A percentile compares a stretch with the other conserved stretches of the same genome.
These are phyloP conservation scores for Penicillium daleae DNA, from an alignment of 495 filamentous ascomycete genomes.

Conservation along the genomic window DNA sequence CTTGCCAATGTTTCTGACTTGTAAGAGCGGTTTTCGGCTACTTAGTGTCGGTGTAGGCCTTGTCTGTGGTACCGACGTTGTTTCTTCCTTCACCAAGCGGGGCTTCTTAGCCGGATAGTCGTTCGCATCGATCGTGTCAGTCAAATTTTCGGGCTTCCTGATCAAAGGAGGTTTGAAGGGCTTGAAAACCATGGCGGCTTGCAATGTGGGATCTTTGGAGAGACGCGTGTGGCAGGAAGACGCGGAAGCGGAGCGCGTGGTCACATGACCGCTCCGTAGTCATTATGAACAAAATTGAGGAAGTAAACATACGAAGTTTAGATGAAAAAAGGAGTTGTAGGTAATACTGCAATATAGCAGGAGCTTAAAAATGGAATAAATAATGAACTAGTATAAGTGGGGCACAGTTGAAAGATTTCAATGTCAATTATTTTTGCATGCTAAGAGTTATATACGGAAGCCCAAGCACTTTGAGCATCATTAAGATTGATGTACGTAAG, in stretches of 20 bases:
- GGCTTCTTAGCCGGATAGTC: constrained; percentile 36
- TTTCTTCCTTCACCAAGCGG: constrained; percentile 31
- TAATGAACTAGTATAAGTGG: neutral
- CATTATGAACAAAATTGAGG: neutral
- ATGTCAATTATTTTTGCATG: constrained; percentile 8
- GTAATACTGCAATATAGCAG: neutral
- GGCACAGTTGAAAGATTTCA: neutral
- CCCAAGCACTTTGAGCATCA: constrained; percentile 13
- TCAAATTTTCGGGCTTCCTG: constrained; percentile 32
- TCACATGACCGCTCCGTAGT: constrained; percentile 20
- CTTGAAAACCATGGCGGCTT: constrained; percentile 49
- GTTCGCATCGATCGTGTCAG: constrained; percentile 10
- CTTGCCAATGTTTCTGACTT: constrained; percentile 35
- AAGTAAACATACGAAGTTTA: neutral
- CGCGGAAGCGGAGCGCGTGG: constrained; percentile 24
- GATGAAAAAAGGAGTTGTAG: no score
- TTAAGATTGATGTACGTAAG: constrained; percentile 19
- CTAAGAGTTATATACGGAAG: constrained; percentile 15
- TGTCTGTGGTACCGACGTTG: constrained; percentile 11
- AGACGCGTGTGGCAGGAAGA: constrained; percentile 11
- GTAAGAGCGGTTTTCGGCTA: constrained; percentile 36
- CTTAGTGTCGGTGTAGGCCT: constrained; percentile 13
- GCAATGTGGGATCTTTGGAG: constrained; percentile 10
- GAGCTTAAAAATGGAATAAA: neutral
- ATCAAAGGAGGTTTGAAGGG: constrained; percentile 51